phyloP scores from a whole-genome alignment of 805 yeast species.

The Saccharomycopsis oosterbeekiorum region DNA sequence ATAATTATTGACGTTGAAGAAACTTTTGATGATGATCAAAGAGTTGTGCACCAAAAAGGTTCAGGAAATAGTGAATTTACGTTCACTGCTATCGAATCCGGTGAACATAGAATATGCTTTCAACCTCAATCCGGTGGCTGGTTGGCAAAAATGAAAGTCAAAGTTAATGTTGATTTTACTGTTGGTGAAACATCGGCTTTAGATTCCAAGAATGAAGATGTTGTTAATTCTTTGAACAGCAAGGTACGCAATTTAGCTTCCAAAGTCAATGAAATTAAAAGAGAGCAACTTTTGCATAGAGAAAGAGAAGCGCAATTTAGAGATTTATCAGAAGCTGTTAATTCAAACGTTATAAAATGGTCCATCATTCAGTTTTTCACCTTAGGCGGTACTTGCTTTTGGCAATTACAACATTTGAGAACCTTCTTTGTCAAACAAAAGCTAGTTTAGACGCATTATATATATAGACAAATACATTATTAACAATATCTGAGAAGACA shows the following conservation, averaged over 20 bases:
- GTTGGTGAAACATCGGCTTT: constrained; percentile 56
- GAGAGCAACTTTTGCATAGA: constrained; percentile 60
- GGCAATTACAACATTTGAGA: constrained; percentile 68
- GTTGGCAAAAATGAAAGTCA: constrained; percentile 48
- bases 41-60: constrained; percentile 63
- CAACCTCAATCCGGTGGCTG: constrained; percentile 46
- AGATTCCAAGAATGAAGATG: constrained; percentile 57
- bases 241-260: constrained; percentile 46
- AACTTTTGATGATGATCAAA: constrained; percentile 67
- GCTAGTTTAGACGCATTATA: constrained; percentile 33
- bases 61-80: constrained; percentile 59
- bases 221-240: constrained; percentile 45
- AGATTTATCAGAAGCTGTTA: constrained; percentile 61
- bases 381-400: constrained; percentile 55
- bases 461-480: constrained; percentile 20
- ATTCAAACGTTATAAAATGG: constrained; percentile 65
- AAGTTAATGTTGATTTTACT: constrained; percentile 54
- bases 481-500: background rate
- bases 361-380: constrained; percentile 56
- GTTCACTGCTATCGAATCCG: constrained; percentile 63
- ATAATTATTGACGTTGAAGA: constrained; percentile 42
- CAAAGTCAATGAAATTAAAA: constrained; percentile 49
- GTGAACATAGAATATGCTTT: constrained; percentile 71
- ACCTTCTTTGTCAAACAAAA: constrained; percentile 73
- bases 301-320: constrained; percentile 68